Evolutionary conservation across 2,329 filamentous ascomycete species (phyloP).

Genomic region (Claviceps pusilla): DNA sequence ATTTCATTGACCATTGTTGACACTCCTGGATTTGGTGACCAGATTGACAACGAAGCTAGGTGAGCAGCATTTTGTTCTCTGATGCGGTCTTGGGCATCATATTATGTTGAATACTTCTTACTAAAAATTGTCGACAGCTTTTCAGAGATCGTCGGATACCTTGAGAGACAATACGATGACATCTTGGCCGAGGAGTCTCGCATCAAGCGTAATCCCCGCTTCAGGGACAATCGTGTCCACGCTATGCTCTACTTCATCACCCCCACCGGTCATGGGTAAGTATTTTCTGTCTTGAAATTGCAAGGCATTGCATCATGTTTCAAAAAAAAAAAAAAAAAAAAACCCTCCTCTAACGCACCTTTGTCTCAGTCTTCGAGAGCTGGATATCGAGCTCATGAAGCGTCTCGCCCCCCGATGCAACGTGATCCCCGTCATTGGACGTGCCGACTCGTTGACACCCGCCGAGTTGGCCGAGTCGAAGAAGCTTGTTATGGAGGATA

Average conservation of each 20-base stretch:
- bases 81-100: background rate
- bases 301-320: background rate
- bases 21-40: conserved; percentile 94
- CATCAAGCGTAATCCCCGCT: conserved; percentile 99
- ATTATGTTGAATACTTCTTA: background rate
- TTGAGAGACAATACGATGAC: conserved; percentile 98
- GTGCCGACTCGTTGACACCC: conserved; percentile 92
- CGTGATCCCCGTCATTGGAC: conserved; percentile 96
- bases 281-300: background rate
- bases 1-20: conserved; percentile 98
- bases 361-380: conserved; percentile 66
- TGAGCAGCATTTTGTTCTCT: conserved; percentile 24
- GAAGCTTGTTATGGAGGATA: conserved; percentile 99
- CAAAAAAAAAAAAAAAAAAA: background rate
- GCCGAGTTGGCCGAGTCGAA: conserved; percentile 96
- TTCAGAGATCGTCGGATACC: conserved; percentile 91
- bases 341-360: background rate
- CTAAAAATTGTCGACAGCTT: conserved; percentile 44
- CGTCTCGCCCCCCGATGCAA: conserved; percentile 95
- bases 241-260: conserved; percentile 99
- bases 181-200: conserved; percentile 98
- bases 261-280: conserved; percentile 84
- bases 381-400: conserved; percentile 99
- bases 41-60: conserved; percentile 98
- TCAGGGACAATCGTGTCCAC: conserved; percentile 97